A percentile compares a stretch with the other conserved stretches of the same genome.
Conservation (phyloP, 371 early-diverging fungal genomes). For the Apophysomyces elegans region DNA sequence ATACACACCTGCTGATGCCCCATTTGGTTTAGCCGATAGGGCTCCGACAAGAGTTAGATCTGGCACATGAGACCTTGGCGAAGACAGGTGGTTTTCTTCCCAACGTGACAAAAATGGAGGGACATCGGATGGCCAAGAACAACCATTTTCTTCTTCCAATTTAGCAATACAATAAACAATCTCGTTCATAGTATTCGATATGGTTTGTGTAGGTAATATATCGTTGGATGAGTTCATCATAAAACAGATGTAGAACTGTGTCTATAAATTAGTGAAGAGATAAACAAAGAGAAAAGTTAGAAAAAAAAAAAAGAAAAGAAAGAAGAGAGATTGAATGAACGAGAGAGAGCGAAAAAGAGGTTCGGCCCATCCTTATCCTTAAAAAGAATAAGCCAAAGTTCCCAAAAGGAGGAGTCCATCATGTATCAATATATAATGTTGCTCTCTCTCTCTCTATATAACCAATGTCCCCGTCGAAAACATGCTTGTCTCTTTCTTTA, state of each 20-base stretch:
- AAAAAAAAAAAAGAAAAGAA: conserved; percentile 12
- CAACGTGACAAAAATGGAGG: conserved; percentile 1
- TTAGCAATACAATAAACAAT: not conserved
- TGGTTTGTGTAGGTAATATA: too few species aligned
- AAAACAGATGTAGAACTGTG: too few species aligned
- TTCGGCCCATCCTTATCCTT: not conserved
- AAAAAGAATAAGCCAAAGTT: conserved; percentile 7
- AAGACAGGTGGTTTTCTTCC: conserved; percentile 7
- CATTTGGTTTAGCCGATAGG: conserved; percentile 23
- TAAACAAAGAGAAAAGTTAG: not conserved
- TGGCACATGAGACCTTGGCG: conserved; percentile 8
- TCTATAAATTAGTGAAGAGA: not conserved
- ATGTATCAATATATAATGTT: too few species aligned
- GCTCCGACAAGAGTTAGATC: conserved; percentile 9
- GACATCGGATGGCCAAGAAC: not conserved
- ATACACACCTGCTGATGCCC: conserved; percentile 34
- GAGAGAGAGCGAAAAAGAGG: conserved; percentile 15
- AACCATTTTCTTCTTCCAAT: not conserved
- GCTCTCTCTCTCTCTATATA: too few species aligned
- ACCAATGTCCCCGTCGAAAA: too few species aligned
- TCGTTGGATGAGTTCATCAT: too few species aligned
- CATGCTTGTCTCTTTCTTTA: too few species aligned
- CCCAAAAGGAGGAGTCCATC: conserved; percentile 15
- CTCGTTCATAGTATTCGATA: too few species aligned
- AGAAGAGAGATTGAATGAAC: conserved; percentile 16